phyloP scores from a whole-genome alignment of 2,329 filamentous ascomycete genomes.

The Atkinsonella hypoxylon region DNA sequence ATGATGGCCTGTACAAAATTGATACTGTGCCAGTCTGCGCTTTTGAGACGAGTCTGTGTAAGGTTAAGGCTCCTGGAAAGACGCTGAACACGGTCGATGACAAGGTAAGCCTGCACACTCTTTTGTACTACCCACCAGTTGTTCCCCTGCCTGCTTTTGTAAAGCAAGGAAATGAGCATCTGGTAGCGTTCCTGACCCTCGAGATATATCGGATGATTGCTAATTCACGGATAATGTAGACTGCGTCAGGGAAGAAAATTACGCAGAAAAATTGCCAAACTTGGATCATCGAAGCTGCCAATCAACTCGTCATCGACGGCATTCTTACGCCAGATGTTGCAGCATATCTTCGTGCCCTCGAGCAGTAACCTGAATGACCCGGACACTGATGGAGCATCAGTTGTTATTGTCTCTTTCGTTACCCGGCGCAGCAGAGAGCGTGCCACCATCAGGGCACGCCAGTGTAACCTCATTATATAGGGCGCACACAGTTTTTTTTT shows the following conservation, averaged over 20 bases:
- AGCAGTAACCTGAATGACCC: too few relatives aligned
- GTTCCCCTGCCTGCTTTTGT: too few relatives aligned
- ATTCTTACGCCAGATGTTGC: conserved; percentile 15
- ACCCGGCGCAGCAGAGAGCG: too few relatives aligned
- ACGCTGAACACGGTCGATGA: conserved; percentile 6
- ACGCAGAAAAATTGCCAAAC: conserved; percentile 23
- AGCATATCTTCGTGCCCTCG: conserved; percentile 14
- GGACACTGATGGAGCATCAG: too few relatives aligned
- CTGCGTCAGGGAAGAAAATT: conserved; percentile 10
- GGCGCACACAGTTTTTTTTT: too few relatives aligned
- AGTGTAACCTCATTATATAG: too few relatives aligned
- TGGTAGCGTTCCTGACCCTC: background rate
- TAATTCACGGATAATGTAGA: background rate
- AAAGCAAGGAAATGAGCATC: too few relatives aligned
- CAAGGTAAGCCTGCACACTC: background rate
- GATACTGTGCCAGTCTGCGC: conserved; percentile 14
- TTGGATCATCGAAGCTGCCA: conserved; percentile 23
- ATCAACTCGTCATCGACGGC: conserved; percentile 16
- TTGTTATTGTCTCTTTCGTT: too few relatives aligned
- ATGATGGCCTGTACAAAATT: conserved; percentile 10
- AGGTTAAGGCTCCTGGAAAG: conserved; percentile 10
- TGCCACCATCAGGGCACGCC: too few relatives aligned
- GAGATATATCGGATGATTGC: background rate
- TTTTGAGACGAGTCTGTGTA: conserved; percentile 15
- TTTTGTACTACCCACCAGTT: background rate